Percentiles rank a stretch among this genome's conserved stretches.
These are phyloP conservation scores for Narthecium ossifragum DNA, from an alignment of 106 monocot genomes.

Conservation along the genomic window DNA sequence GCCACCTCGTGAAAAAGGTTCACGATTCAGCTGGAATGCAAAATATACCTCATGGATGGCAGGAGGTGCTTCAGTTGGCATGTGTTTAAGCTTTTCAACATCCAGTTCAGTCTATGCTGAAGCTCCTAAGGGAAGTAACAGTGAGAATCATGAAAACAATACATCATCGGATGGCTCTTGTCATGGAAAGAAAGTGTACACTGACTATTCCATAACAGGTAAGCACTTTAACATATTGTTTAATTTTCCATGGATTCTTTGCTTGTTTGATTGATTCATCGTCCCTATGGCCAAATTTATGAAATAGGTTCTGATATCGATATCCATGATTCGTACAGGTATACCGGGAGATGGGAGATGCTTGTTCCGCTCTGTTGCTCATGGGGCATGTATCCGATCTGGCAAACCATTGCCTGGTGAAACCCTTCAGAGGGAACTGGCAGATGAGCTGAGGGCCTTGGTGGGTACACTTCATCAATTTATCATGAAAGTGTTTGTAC, in stretches of 20 bases:
- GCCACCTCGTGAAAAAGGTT: conserved; percentile 21
- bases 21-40: conserved; percentile 36
- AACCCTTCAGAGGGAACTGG: conserved; percentile 65
- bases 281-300: neutral
- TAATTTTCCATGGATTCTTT: neutral
- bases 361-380: conserved; percentile 84
- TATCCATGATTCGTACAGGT: conserved; percentile 29
- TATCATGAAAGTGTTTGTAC: no score
- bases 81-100: conserved; percentile 58
- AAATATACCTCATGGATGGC: conserved; percentile 21
- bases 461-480: no score
- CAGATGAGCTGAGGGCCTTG: conserved; percentile 71
- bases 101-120: conserved; percentile 53
- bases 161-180: conserved; percentile 22
- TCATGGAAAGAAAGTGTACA: conserved; percentile 79
- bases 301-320: neutral
- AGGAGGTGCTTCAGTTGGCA: conserved; percentile 44
- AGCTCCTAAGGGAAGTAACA: conserved; percentile 20
- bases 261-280: neutral
- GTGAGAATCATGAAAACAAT: conserved; percentile 19
- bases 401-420: conserved; percentile 64
- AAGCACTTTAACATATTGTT: conserved; percentile 2
- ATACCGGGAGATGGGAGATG: conserved; percentile 99
- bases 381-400: conserved; percentile 80
- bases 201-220: conserved; percentile 84